Conservation (phyloP, 2,329 filamentous ascomycete genomes). For the Aureobasidium subglaciale region DNA sequence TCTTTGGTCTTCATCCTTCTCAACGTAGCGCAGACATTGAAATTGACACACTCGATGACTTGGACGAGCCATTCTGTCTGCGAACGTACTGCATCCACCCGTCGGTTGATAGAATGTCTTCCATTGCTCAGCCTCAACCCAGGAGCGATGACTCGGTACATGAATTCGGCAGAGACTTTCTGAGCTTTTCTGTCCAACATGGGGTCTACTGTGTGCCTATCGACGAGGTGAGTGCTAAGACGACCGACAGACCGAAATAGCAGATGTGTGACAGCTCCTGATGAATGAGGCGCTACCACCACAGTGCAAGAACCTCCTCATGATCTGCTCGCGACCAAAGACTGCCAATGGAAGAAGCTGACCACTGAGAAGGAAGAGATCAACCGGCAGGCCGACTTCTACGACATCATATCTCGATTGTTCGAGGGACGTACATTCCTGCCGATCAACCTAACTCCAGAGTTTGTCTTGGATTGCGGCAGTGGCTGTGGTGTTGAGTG, state of each 20-base stretch:
- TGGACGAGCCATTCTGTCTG: not conserved
- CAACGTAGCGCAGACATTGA: not conserved
- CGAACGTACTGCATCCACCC: not conserved
- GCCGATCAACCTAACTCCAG: constrained; percentile 18
- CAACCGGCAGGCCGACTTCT: constrained; percentile 23
- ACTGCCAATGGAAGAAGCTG: constrained; percentile 6
- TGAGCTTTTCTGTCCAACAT: constrained; percentile 17
- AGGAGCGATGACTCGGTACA: constrained; percentile 19
- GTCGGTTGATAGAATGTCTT: not conserved
- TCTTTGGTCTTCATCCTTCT: not conserved
- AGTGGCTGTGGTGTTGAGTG: constrained; percentile 27
- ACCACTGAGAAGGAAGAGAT: constrained; percentile 22
- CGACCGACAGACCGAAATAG: not conserved
- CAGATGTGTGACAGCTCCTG: not conserved
- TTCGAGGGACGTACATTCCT: constrained; percentile 22
- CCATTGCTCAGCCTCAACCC: constrained; percentile 20
- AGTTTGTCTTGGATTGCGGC: constrained; percentile 29
- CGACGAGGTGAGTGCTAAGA: constrained; percentile 26
- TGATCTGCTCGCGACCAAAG: not conserved
- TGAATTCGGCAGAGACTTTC: constrained; percentile 22
- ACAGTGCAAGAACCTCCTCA: not conserved
- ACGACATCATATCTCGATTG: constrained; percentile 23
- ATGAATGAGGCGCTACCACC: not conserved
- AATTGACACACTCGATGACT: not conserved
- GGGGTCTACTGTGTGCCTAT: constrained; percentile 27